These are phyloP conservation scores for Vitis hybrid DNA, from an alignment of 177 flowering plant genomes.

Conservation along the genomic window DNA sequence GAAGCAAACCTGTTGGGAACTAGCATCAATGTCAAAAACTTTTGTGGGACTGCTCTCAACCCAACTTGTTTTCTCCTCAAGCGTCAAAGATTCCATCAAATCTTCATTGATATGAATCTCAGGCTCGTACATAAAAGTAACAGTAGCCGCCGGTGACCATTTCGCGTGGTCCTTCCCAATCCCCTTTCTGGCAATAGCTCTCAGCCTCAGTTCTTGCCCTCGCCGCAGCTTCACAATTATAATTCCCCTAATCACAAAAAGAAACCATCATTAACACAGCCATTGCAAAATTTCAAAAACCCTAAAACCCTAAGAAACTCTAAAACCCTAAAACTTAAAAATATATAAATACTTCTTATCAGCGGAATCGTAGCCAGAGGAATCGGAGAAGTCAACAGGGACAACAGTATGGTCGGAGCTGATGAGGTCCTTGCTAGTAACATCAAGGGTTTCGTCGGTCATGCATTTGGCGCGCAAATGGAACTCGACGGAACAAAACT, in stretches of 20 bases:
- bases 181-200: slow-evolving; percentile 96
- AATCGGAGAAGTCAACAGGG: slow-evolving; percentile 69
- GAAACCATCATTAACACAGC: not conserved
- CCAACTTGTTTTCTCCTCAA: slow-evolving; percentile 68
- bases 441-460: slow-evolving; percentile 77
- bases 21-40: slow-evolving; percentile 77
- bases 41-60: slow-evolving; percentile 87
- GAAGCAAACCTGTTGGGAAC: slow-evolving; percentile 60
- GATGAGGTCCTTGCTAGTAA: slow-evolving; percentile 75
- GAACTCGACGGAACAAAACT: slow-evolving; percentile 94
- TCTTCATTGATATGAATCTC: slow-evolving; percentile 81
- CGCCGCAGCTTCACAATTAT: slow-evolving; percentile 90
- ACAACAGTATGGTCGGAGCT: slow-evolving; percentile 70
- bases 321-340: not conserved
- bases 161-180: slow-evolving; percentile 96
- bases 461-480: slow-evolving; percentile 63
- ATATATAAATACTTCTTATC: slow-evolving; percentile 40
- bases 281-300: slow-evolving; percentile 1
- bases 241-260: slow-evolving; percentile 57
- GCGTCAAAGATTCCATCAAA: slow-evolving; percentile 69
- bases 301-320: not conserved
- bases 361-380: slow-evolving; percentile 39
- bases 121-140: slow-evolving; percentile 94
- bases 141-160: slow-evolving; percentile 98
- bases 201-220: slow-evolving; percentile 86